A percentile compares a stretch with the other conserved stretches of the same genome.
Evolutionary conservation across 2,329 filamentous ascomycete genomes (phyloP).

Genomic region (Malbranchea cinnamomea): DNA sequence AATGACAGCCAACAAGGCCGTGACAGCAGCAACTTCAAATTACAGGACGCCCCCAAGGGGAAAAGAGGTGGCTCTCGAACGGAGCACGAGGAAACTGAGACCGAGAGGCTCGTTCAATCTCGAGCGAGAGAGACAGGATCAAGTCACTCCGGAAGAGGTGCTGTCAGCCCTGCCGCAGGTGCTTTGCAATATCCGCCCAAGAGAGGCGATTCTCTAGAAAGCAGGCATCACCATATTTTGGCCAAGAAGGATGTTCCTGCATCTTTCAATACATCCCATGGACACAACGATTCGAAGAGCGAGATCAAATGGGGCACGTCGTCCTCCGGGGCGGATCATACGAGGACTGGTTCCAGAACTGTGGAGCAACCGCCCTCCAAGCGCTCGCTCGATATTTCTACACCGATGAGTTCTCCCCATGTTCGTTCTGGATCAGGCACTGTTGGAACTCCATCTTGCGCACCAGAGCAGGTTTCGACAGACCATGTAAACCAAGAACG

Average conservation of each 20-base stretch:
- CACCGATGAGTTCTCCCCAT: constrained; percentile 7
- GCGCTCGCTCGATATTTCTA: constrained; percentile 6
- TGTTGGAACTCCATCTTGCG: neutral
- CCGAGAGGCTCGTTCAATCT: too few species aligned
- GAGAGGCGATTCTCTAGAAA: constrained; percentile 46
- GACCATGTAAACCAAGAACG: constrained; percentile 14
- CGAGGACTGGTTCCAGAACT: constrained; percentile 2
- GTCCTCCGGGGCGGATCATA: constrained; percentile 2
- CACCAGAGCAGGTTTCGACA: constrained; percentile 1
- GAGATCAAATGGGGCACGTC: too few species aligned
- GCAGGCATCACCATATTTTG: constrained; percentile 37
- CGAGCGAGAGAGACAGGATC: constrained; percentile 18
- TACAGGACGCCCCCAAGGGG: constrained; percentile 65
- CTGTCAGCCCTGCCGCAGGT: too few species aligned
- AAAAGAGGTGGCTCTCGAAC: constrained; percentile 36
- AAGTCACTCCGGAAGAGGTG: constrained; percentile 19
- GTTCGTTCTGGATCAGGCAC: constrained; percentile 5
- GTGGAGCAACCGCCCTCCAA: constrained; percentile 4
- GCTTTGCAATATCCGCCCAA: constrained; percentile 31
- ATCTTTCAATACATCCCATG: too few species aligned
- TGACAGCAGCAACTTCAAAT: constrained; percentile 49
- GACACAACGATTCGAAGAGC: too few species aligned
- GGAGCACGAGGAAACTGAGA: too few species aligned
- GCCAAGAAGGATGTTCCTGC: constrained; percentile 47
- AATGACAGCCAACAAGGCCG: constrained; percentile 8